Percentiles rank a stretch among this genome's conserved stretches.
Conservation (phyloP, 192 early-diverging fungal species). For the Spizellomyces punctatus region DNA sequence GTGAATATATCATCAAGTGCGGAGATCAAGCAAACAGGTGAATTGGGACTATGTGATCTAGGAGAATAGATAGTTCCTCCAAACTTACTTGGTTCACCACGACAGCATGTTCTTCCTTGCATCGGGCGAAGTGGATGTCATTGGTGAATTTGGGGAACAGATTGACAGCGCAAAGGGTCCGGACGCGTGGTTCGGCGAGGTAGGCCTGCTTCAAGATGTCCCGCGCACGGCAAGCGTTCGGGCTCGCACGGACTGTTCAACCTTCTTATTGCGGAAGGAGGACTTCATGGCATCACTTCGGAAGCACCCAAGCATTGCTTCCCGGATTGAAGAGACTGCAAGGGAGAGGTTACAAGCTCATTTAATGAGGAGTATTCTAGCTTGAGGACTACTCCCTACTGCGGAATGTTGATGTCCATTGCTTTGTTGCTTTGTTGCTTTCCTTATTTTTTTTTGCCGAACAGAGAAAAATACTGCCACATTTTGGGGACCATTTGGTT, state of each 20-base stretch:
- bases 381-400: slow-evolving; percentile 16
- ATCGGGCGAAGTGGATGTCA: slow-evolving; percentile 48
- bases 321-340: slow-evolving; percentile 44
- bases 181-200: slow-evolving; percentile 57
- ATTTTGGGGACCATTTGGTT: no score
- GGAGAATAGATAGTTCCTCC: slow-evolving; percentile 4
- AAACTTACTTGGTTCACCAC: not conserved
- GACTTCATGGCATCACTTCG: slow-evolving; percentile 38
- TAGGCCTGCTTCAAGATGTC: slow-evolving; percentile 54
- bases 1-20: slow-evolving; percentile 40
- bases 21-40: slow-evolving; percentile 36
- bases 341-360: slow-evolving; percentile 48
- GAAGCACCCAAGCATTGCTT: slow-evolving; percentile 38
- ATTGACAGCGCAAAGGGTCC: slow-evolving; percentile 44
- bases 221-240: slow-evolving; percentile 51
- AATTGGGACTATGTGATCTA: not conserved
- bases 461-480: no score
- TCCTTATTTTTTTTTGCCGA: no score
- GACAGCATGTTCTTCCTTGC: slow-evolving; percentile 61
- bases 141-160: slow-evolving; percentile 51
- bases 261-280: slow-evolving; percentile 41
- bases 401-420: no score
- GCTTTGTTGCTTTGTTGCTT: no score
- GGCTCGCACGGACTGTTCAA: slow-evolving; percentile 40
- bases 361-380: slow-evolving; percentile 52